Percentiles rank a stretch among this genome's conserved stretches.
Evolutionary conservation across 2,329 filamentous ascomycete genomes (phyloP).

Genomic region (Stachybotrys chartarum): DNA sequence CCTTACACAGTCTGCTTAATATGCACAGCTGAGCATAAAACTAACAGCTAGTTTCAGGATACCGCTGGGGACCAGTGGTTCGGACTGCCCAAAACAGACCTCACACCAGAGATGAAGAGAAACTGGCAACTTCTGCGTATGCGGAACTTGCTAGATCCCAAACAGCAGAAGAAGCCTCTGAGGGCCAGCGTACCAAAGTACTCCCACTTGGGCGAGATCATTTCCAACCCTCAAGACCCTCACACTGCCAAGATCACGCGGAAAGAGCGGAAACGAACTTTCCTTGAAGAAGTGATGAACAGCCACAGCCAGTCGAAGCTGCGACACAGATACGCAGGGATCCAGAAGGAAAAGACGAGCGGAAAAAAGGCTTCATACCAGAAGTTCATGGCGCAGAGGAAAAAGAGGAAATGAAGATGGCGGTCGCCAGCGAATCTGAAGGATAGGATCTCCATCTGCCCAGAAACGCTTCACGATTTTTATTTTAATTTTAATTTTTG

Average conservation of each 20-base stretch:
- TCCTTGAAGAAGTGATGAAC: constrained; percentile 73
- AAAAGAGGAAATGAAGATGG: constrained; percentile 12
- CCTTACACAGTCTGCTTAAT: background rate
- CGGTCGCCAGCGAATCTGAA: too few species aligned
- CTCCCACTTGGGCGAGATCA: constrained; percentile 80
- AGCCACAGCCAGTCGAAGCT: constrained; percentile 55
- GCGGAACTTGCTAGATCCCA: constrained; percentile 81
- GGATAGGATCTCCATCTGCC: too few species aligned
- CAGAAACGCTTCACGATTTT: too few species aligned
- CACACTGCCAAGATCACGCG: constrained; percentile 74
- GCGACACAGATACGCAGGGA: constrained; percentile 79
- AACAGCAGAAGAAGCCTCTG: constrained; percentile 87
- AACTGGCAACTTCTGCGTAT: constrained; percentile 87
- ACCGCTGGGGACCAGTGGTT: constrained; percentile 82
- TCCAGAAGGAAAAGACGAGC: constrained; percentile 74
- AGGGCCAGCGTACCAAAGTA: constrained; percentile 65
- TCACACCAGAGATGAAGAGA: constrained; percentile 79
- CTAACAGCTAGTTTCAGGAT: constrained; percentile 23
- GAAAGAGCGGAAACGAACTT: constrained; percentile 79
- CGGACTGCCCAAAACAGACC: constrained; percentile 73
- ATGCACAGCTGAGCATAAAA: constrained; percentile 6
- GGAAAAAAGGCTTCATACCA: constrained; percentile 91
- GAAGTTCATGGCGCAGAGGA: constrained; percentile 50
- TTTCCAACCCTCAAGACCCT: constrained; percentile 84
- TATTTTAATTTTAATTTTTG: too few species aligned